Percentiles rank a stretch among this genome's conserved stretches.
phyloP scores from a whole-genome alignment of 352 stramenopile species.

The Pythium apleroticum region DNA sequence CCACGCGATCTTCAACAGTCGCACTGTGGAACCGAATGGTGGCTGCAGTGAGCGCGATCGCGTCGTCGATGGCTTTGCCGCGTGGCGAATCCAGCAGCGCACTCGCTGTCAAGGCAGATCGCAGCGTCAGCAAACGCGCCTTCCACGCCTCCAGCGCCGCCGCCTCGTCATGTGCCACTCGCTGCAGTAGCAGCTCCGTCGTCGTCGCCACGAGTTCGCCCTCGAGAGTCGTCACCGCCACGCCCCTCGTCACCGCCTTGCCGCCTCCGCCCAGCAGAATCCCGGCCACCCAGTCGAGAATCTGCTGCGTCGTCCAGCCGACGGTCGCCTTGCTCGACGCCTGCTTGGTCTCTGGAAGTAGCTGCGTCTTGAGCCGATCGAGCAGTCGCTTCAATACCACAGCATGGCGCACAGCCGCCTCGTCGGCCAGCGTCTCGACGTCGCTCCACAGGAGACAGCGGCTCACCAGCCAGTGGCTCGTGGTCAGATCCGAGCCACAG shows the following conservation, averaged over 20 bases:
- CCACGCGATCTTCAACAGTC: too few species aligned
- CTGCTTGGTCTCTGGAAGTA: slow-evolving; percentile 29
- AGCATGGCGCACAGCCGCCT: slow-evolving; percentile 32
- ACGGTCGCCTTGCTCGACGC: slow-evolving; percentile 11
- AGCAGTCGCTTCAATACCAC: slow-evolving; percentile 39
- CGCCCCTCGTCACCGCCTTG: too few species aligned
- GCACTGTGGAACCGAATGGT: too few species aligned
- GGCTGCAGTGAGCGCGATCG: too few species aligned
- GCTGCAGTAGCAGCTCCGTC: slow-evolving; percentile 64
- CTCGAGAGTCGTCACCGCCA: slow-evolving; percentile 39
- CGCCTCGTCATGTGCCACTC: slow-evolving; percentile 35
- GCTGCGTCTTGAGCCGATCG: slow-evolving; percentile 33
- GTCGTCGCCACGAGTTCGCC: slow-evolving; percentile 60
- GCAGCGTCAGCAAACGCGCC: slow-evolving; percentile 31
- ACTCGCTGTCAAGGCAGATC: too few species aligned
- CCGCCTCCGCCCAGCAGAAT: not conserved
- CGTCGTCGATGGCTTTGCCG: too few species aligned
- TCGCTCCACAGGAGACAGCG: slow-evolving; percentile 50
- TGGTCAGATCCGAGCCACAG: slow-evolving; percentile 42
- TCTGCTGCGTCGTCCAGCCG: slow-evolving; percentile 18
- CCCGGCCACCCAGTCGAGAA: not conserved
- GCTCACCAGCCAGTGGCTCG: slow-evolving; percentile 58
- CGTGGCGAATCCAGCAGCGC: not conserved
- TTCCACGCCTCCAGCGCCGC: slow-evolving; percentile 43
- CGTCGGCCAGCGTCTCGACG: slow-evolving; percentile 29